phyloP scores from a whole-genome alignment of 2,329 filamentous ascomycete genomes.

The Ophiosphaerella korrae region DNA sequence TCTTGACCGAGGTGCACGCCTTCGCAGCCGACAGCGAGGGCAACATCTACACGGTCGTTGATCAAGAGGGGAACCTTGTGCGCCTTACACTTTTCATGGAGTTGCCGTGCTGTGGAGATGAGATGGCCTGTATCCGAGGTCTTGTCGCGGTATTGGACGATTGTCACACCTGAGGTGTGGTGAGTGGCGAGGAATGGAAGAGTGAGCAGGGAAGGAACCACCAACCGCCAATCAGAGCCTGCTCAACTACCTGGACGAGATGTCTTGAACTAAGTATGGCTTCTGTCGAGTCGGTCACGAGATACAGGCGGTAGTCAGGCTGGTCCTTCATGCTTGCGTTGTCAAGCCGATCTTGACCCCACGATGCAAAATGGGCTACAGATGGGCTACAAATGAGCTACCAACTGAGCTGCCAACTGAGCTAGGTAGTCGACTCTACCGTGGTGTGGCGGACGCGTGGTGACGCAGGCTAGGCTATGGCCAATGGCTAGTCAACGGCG shows the following conservation, averaged over 20 bases:
- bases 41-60: conserved; percentile 92
- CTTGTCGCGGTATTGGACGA: conserved; percentile 93
- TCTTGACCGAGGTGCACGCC: conserved; percentile 95
- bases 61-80: conserved; percentile 81
- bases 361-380: neutral
- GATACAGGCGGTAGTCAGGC: conserved; percentile 81
- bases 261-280: conserved; percentile 75
- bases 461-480: no score
- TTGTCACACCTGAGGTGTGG: conserved; percentile 63
- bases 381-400: neutral
- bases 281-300: conserved; percentile 92
- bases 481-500: no score
- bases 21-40: conserved; percentile 81
- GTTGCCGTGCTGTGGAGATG: conserved; percentile 69
- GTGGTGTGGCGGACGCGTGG: no score
- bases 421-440: no score
- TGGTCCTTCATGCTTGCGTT: conserved; percentile 43
- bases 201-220: conserved; percentile 2
- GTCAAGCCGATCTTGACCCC: neutral
- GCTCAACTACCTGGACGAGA: conserved; percentile 74
- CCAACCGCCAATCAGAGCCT: conserved; percentile 73
- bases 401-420: no score
- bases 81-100: conserved; percentile 72
- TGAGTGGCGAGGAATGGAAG: neutral
- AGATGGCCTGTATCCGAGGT: conserved; percentile 73